Base-by-base conservation (phyloP, 2,329 filamentous ascomycete genomes). In the Aspergillus pseudoterreus region DNA sequence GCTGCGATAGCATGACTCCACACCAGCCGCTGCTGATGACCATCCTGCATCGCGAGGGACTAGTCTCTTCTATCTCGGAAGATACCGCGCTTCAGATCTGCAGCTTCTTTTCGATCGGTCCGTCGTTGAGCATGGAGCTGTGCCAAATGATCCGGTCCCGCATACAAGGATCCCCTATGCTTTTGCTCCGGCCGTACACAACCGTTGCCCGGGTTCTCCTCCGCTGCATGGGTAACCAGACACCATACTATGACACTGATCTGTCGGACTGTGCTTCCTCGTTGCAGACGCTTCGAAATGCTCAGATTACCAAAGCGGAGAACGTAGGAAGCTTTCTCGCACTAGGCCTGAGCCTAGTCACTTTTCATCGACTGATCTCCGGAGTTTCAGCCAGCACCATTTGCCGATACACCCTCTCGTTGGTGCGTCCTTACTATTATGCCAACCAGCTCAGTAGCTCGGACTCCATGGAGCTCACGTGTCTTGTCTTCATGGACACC, bases 401-500 rank as follows among this genome's bases (percentile, higher is more conserved):
- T 21, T 47, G 45, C 14, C 22, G 45, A 32, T 47, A 22, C 45
- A 47, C 45, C 1, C 35, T 47, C 15, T 47, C 45, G 17, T n/a
- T 47, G 22, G 19, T 41, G 5, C 33, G 35, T 1, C 45, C 45
- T 8, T 39, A 27, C 30, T 47, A 47, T 15, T n/a, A 47, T 21
- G 8, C 22, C 3, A 19, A 15, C 12, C 19, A 39, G 17, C 32
- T 47, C 8, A 10, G 27, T 14, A 33, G 30, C 3, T 47, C 45
- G 14, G 45, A 47, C n/a, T 30, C 15, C 4, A 42, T 17, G 19
- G 45, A 47, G 19, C 17, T 47, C 9, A 15, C 39, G 19, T 47
- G 45, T 41, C 36, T 47, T 11, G 17, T 47, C n/a, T 47, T 47
- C 35, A 17, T 47, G 9, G 45, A 47, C 22, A 41, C 35, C 11